These are phyloP conservation scores for Niebla homalea DNA, from an alignment of 495 filamentous ascomycete species.

Conservation along the genomic window DNA sequence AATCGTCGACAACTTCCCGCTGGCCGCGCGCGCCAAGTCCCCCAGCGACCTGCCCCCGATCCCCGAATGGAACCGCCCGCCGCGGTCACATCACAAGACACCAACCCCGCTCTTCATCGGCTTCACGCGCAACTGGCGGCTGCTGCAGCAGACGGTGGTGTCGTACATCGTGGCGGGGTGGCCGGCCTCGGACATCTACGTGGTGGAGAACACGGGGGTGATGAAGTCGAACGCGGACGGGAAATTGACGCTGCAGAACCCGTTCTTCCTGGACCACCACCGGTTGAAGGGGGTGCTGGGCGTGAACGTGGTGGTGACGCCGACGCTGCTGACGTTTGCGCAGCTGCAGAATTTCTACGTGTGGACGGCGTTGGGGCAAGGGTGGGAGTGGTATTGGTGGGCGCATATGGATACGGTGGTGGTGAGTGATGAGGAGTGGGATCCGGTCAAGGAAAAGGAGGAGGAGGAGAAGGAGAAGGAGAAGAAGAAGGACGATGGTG, in stretches of 20 bases:
- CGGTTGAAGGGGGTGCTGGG: conserved; percentile 34
- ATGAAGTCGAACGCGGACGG: conserved; percentile 41
- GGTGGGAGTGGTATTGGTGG: conserved; percentile 48
- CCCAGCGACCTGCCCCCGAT: conserved; percentile 11
- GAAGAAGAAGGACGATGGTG: too few relatives aligned
- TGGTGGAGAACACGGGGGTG: conserved; percentile 51
- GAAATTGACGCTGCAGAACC: conserved; percentile 42
- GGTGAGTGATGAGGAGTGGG: conserved; percentile 34
- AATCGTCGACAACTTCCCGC: conserved; percentile 12
- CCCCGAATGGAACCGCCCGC: conserved; percentile 14
- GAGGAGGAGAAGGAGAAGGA: not conserved
- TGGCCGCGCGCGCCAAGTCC: conserved; percentile 9
- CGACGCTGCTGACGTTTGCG: conserved; percentile 45
- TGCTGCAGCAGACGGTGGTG: conserved; percentile 45
- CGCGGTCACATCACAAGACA: conserved; percentile 7
- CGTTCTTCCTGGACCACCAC: conserved; percentile 47
- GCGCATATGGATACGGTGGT: conserved; percentile 44
- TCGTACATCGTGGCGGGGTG: conserved; percentile 48
- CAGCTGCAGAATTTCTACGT: conserved; percentile 53
- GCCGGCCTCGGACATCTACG: conserved; percentile 46
- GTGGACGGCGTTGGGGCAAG: conserved; percentile 28
- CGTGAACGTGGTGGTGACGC: conserved; percentile 43
- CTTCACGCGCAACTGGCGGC: conserved; percentile 46
- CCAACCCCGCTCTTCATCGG: conserved; percentile 43
- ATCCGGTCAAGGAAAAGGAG: conserved; percentile 7